Base-by-base conservation (phyloP, 352 stramenopile genomes). In the Phytophthora vignae region DNA sequence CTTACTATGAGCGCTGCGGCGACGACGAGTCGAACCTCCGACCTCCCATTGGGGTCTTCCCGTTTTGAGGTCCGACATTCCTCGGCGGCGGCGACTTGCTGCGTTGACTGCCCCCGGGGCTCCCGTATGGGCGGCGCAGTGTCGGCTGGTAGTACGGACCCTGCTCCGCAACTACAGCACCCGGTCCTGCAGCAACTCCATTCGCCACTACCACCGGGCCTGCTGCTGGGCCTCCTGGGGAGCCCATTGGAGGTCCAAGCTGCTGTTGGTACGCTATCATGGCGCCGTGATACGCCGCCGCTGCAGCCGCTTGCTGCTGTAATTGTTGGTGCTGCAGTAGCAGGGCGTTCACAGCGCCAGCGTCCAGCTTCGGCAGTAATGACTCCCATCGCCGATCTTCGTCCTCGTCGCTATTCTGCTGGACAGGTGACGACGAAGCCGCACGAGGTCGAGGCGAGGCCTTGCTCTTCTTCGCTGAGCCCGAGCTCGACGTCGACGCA, bases 311-410 rank as follows among this genome's bases (percentile, higher is more conserved):
- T 69, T 78, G 74, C 19, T 73, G 69, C 19, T 83, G 76, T 21
- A 81, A 22, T 57, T 83, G 76, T 17, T 77, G 76, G 17, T 79
- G 70, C 36, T 81, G 77, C 9, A 81, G 44, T 8, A 83, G 22
- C 27, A 81, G 48, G 36, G 75, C 60, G 17, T 79, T 81, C 1
- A 61, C 68, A 63, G 67, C 67, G 1, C 66, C 52, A 15, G 58
- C 52, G 50, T 82, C 74, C 17, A 82, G 36, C 2, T 67, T 73
- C 36, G 74, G 78, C 33, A 82, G 40, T 50, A 85, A 55, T 9
- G 78, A 77, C 31, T 81, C 74, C 78, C 78, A 85, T 2, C 72
- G 71, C 4, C 74, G 55, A 31, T 79, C 66, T 62, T 79, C 68
- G 9, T 74, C 65, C 22, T 85, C 73, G 12, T 79, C 73, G 6